Conservation (phyloP, 345 rosid species). For the Citropsis articulata region DNA sequence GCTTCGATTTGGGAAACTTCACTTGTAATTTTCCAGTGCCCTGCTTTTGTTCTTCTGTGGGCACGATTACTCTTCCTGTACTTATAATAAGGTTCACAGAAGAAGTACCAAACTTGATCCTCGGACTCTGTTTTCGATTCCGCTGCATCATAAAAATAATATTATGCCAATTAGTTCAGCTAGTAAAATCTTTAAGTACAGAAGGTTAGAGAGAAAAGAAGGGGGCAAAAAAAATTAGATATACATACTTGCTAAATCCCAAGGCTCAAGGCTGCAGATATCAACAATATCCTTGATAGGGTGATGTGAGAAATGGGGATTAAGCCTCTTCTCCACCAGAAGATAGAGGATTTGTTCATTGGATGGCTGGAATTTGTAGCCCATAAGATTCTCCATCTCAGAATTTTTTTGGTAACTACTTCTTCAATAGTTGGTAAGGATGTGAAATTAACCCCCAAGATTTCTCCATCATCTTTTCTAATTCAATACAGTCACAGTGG, state of each 20-base stretch:
- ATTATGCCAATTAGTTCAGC: neutral
- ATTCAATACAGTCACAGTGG: too few species aligned
- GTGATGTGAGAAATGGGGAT: neutral
- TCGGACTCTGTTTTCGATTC: neutral
- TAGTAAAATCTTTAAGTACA: neutral
- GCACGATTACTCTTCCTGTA: conserved; percentile 7
- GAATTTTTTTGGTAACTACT: neutral
- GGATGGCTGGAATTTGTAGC: conserved; percentile 27
- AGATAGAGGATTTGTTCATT: conserved; percentile 19
- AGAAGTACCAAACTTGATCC: conserved; percentile 39
- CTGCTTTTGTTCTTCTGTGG: conserved; percentile 28
- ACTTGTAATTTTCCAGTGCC: conserved; percentile 44
- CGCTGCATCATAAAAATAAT: neutral
- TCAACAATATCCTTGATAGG: conserved; percentile 5
- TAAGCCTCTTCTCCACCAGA: conserved; percentile 8
- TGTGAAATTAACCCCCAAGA: neutral
- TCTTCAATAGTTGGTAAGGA: neutral
- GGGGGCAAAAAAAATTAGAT: too few species aligned
- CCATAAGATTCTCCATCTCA: neutral
- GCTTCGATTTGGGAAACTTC: conserved; percentile 17
- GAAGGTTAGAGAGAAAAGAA: neutral
- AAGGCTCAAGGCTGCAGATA: conserved; percentile 26
- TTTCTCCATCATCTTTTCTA: neutral
- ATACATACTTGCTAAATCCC: conserved; percentile 29
- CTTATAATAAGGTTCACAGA: conserved; percentile 11